These are phyloP conservation scores for Coprinellus aureogranulatus DNA, from an alignment of 768 basidiomycete species.

Conservation along the genomic window DNA sequence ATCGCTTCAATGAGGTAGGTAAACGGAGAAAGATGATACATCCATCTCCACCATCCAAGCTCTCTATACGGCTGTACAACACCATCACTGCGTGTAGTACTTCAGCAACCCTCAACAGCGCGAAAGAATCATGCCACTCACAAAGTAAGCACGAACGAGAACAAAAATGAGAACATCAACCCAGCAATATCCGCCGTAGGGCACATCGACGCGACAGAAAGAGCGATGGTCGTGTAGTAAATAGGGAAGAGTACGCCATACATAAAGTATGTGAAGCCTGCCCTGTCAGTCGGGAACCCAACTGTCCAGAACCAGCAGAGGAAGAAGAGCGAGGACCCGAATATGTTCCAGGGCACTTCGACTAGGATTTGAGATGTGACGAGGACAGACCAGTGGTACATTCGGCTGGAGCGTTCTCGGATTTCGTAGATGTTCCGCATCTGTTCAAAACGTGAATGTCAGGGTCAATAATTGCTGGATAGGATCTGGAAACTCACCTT, in stretches of 20 bases:
- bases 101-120: conserved; percentile 1
- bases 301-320: conserved; percentile 76
- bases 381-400: conserved; percentile 65
- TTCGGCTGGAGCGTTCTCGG: conserved; percentile 62
- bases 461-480: not conserved
- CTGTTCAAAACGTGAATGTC: conserved; percentile 10
- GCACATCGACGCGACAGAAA: conserved; percentile 60
- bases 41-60: conserved; percentile 73
- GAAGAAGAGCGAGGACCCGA: conserved; percentile 61
- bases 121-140: too few relatives aligned
- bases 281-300: conserved; percentile 52
- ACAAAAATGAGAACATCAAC: conserved; percentile 55
- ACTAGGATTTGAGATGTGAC: conserved; percentile 53
- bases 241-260: conserved; percentile 56
- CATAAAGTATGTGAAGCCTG: conserved; percentile 58
- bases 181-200: conserved; percentile 60
- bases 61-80: conserved; percentile 62
- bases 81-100: conserved; percentile 44
- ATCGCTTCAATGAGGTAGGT: conserved; percentile 53
- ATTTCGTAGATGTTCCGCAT: conserved; percentile 66
- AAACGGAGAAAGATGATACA: conserved; percentile 56
- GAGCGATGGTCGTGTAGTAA: conserved; percentile 63
- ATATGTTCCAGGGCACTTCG: conserved; percentile 65
- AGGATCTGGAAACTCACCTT: conserved; percentile 19
- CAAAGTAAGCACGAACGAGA: conserved; percentile 65